Conservation (phyloP, 2,329 filamentous ascomycete species). For the Gaeumannomyces sp. region DNA sequence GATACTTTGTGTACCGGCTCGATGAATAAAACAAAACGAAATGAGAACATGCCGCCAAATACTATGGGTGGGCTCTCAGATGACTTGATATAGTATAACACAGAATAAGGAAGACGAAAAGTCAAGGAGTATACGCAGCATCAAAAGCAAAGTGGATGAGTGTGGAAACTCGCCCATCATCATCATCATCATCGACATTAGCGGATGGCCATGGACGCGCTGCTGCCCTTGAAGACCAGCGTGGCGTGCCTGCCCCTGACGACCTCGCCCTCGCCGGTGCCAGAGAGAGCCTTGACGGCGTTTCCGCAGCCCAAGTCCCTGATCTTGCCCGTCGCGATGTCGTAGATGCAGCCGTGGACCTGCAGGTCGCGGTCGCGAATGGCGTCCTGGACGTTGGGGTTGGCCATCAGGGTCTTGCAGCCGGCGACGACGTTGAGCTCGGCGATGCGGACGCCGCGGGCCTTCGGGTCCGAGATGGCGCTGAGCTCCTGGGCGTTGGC, state of each 20-base stretch:
- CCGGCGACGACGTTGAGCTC: constrained; percentile 72
- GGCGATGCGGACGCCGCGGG: constrained; percentile 55
- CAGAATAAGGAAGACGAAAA: neutral
- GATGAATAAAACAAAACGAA: no score
- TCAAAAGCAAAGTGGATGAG: neutral
- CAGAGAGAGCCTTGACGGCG: constrained; percentile 16
- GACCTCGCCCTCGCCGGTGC: constrained; percentile 24
- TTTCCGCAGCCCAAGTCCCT: constrained; percentile 42
- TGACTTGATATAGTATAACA: no score
- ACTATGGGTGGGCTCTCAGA: neutral
- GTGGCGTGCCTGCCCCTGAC: constrained; percentile 43
- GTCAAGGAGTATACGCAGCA: neutral
- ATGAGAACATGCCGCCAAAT: no score
- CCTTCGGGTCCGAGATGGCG: constrained; percentile 45
- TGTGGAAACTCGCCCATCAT: neutral
- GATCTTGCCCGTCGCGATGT: constrained; percentile 46
- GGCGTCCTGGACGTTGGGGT: constrained; percentile 63
- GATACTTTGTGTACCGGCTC: no score
- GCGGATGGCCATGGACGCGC: constrained; percentile 29
- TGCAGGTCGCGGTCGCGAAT: constrained; percentile 63
- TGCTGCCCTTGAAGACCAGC: constrained; percentile 41
- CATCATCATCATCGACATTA: constrained; percentile 14
- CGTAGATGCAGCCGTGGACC: constrained; percentile 74
- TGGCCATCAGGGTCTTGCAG: constrained; percentile 61
- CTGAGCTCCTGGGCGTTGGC: constrained; percentile 50